These are phyloP conservation scores for Marsdenia floribunda DNA, from an alignment of 257 asterid species.

Conservation along the genomic window DNA sequence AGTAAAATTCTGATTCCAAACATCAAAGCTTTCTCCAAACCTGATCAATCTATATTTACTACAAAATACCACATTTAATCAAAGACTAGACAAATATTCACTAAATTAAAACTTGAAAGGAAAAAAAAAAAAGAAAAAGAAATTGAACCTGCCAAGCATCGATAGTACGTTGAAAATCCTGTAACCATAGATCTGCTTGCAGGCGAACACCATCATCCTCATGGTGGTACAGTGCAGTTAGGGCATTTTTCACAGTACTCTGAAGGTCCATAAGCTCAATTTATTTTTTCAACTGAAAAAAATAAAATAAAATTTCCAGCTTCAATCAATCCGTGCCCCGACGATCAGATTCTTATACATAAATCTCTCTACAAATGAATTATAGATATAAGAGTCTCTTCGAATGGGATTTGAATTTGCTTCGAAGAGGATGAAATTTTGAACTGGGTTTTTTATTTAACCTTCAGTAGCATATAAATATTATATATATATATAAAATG, in stretches of 20 bases:
- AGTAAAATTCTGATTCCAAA: not conserved
- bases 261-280: constrained; percentile 74
- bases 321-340: not conserved
- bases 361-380: not conserved
- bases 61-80: not conserved
- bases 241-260: constrained; percentile 96
- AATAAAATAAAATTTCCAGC: not conserved
- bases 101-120: not conserved
- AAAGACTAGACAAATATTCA: not conserved
- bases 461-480: not conserved
- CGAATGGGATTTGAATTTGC: constrained; percentile 10
- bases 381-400: not conserved
- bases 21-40: not conserved
- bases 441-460: constrained; percentile 2
- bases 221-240: constrained; percentile 91
- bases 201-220: constrained; percentile 91
- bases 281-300: not conserved
- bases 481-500: not conserved
- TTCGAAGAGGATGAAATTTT: not conserved
- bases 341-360: not conserved
- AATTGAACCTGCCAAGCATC: constrained; percentile 98
- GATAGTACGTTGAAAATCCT: constrained; percentile 84
- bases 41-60: constrained; percentile 9
- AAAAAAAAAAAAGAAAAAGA: not conserved
- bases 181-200: constrained; percentile 99